Evolutionary conservation across 2,329 filamentous ascomycete genomes (phyloP).

Genomic region (Neopestalotiopsis clavispora): DNA sequence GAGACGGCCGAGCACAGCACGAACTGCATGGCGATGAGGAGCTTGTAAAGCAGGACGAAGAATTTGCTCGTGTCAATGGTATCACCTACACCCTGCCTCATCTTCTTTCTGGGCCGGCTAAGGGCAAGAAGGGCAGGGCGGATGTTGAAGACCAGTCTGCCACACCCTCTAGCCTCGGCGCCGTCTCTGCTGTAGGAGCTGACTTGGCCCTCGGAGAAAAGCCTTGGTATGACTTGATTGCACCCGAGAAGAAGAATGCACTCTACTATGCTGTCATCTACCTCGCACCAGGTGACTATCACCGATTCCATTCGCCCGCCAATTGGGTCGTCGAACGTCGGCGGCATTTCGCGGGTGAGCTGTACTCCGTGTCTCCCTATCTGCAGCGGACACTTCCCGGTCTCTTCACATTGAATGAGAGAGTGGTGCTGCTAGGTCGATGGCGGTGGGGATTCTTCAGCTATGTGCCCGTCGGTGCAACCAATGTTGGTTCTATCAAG

Average conservation of each 20-base stretch:
- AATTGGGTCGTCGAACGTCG: slow-evolving; percentile 94
- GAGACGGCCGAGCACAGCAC: slow-evolving; percentile 30
- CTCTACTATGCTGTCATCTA: slow-evolving; percentile 97
- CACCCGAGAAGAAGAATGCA: slow-evolving; percentile 66
- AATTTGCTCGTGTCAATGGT: slow-evolving; percentile 92
- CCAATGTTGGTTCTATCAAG: slow-evolving; percentile 95
- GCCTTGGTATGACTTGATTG: slow-evolving; percentile 74
- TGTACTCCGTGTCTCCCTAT: slow-evolving; percentile 95
- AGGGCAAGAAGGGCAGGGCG: slow-evolving; percentile 47
- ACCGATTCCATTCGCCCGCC: slow-evolving; percentile 94
- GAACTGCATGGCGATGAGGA: slow-evolving; percentile 59
- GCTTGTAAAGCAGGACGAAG: slow-evolving; percentile 79
- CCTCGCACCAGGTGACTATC: slow-evolving; percentile 95
- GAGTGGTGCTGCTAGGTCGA: slow-evolving; percentile 87
- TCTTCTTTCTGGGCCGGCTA: slow-evolving; percentile 75
- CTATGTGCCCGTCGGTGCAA: slow-evolving; percentile 93
- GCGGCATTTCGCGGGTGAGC: slow-evolving; percentile 95
- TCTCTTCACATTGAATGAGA: slow-evolving; percentile 95
- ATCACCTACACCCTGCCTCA: slow-evolving; percentile 93
- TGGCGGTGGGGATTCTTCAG: slow-evolving; percentile 99
- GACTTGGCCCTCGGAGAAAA: slow-evolving; percentile 77
- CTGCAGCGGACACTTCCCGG: slow-evolving; percentile 90
- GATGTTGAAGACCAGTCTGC: slow-evolving; percentile 75
- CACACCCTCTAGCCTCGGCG: slow-evolving; percentile 62
- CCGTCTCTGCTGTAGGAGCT: slow-evolving; percentile 82